Evolutionary conservation across 2,329 filamentous ascomycete species (phyloP).

Genomic region (Apiospora malaysiana): DNA sequence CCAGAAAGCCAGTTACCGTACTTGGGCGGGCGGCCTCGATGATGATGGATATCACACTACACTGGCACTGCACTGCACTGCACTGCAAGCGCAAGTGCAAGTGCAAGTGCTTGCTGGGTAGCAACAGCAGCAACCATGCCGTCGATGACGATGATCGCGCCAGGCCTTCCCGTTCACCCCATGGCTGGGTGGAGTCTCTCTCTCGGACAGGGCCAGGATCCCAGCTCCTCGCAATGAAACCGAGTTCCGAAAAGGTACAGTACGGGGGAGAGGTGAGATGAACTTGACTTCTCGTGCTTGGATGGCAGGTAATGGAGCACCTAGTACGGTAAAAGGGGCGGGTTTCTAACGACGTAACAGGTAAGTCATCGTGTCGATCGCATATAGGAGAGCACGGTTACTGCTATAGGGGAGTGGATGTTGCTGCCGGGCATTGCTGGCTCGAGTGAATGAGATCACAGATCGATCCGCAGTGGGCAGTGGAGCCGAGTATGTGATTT

Average conservation of each 20-base stretch:
- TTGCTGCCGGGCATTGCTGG: conserved; percentile 6
- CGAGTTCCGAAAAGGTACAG: conserved; percentile 17
- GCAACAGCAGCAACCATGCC: not conserved
- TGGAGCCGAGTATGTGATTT: not conserved
- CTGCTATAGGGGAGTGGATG: not conserved
- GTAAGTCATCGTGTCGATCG: not conserved
- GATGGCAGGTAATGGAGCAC: not conserved
- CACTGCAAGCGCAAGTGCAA: not conserved
- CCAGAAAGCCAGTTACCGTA: not conserved
- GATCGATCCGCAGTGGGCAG: not conserved
- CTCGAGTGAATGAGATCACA: conserved; percentile 19
- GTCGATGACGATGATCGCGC: conserved; percentile 10
- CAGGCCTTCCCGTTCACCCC: conserved; percentile 11
- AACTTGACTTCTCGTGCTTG: not conserved
- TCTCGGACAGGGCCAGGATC: not conserved
- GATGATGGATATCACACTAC: not conserved
- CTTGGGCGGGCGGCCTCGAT: not conserved
- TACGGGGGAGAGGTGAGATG: not conserved
- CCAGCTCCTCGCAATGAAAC: conserved; percentile 4
- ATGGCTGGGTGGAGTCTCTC: not conserved
- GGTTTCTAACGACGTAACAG: not conserved
- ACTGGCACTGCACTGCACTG: not conserved
- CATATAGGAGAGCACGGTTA: conserved; percentile 6
- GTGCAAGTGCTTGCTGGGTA: not conserved
- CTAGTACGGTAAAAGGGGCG: not conserved